Evolutionary conservation across 768 basidiomycete species (phyloP).

Genomic region (Guyanaporus albipodus): DNA sequence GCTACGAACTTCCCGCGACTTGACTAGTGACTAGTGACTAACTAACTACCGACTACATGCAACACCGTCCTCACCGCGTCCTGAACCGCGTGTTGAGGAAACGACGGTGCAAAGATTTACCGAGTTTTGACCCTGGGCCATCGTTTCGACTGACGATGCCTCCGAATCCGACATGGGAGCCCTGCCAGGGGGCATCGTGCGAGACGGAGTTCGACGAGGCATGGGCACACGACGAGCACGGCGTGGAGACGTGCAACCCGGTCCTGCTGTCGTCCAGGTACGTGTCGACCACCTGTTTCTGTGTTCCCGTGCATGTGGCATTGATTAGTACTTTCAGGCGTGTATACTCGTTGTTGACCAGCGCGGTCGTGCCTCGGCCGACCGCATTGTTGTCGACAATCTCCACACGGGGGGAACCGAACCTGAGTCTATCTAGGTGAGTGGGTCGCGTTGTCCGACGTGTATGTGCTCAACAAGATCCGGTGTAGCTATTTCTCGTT

Average conservation of each 20-base stretch:
- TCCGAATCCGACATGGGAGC: conserved; percentile 42
- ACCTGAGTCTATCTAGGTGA: conserved; percentile 68
- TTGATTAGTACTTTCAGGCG: conserved; percentile 27
- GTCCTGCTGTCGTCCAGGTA: conserved; percentile 31
- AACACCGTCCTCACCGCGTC: no score
- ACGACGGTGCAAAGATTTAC: conserved; percentile 8
- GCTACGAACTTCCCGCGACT: no score
- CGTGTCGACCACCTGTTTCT: conserved; percentile 8
- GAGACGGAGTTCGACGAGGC: conserved; percentile 17
- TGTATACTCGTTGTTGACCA: conserved; percentile 51
- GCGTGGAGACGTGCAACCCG: conserved; percentile 42
- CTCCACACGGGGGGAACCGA: conserved; percentile 46
- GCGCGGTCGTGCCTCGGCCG: conserved; percentile 60
- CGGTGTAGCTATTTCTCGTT: conserved; percentile 56
- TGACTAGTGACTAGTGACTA: no score
- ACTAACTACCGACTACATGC: no score
- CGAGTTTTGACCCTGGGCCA: conserved; percentile 19
- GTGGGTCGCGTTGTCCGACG: conserved; percentile 13
- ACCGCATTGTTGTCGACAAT: conserved; percentile 58
- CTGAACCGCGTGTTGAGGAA: no score
- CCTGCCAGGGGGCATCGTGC: conserved; percentile 36
- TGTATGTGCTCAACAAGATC: conserved; percentile 10
- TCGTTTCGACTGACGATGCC: conserved; percentile 35
- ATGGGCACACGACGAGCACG: conserved; percentile 33
- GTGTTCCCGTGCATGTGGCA: conserved; percentile 14